Evolutionary conservation across 768 basidiomycete species (phyloP), one percentile per base, ranked within the genome.

Genomic region (Gymnopilus dilepis): DNA sequence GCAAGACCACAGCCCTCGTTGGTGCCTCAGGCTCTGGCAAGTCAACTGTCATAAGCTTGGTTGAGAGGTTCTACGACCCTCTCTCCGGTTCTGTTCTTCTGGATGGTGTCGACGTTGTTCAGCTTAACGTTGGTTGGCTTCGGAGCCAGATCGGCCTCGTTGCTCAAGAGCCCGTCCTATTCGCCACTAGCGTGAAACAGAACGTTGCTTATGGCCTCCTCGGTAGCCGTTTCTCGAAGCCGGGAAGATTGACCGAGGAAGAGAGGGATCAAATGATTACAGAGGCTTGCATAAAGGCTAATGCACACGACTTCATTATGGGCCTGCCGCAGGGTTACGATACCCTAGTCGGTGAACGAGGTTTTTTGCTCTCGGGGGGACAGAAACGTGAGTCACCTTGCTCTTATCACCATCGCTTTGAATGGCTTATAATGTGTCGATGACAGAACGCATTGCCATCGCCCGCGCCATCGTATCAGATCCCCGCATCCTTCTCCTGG

Each of bases 31-130:
- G 90, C 6, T 89, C 87, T 1, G 90, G 90, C 7, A 91, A 91
- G 68, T 90, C 88, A 1, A 92, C 91, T 4, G 74, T 92, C 55
- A 82, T 94, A 33, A 82, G 86, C 33, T 82, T 95, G 15, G 84
- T 94, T 51, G 92, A 95, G 71, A 83, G 94, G 5, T 95, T 95
- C 77, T 95, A 95, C 68, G 94, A 96, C 68, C 91, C 94, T 1
- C 72, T 81, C 0, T 73, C 75, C 0, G 94, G 94, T n/a, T 66
- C 70, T n/a, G 84, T 95, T 70, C 85, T 82, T 60, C 78, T 94
- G 6, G 94, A 96, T 61, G 92, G 92, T 3, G 69, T 81, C 21
- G 81, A 95, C 67, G 66, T 95, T 67, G 86, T 81, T 70, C 79
- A 86, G 2, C 80, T 95, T 56, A 94, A 95, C 69, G 69, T 94